Evolutionary conservation across 2,329 filamentous ascomycete species (phyloP).

Genomic region (Myrmaecium sp.): DNA sequence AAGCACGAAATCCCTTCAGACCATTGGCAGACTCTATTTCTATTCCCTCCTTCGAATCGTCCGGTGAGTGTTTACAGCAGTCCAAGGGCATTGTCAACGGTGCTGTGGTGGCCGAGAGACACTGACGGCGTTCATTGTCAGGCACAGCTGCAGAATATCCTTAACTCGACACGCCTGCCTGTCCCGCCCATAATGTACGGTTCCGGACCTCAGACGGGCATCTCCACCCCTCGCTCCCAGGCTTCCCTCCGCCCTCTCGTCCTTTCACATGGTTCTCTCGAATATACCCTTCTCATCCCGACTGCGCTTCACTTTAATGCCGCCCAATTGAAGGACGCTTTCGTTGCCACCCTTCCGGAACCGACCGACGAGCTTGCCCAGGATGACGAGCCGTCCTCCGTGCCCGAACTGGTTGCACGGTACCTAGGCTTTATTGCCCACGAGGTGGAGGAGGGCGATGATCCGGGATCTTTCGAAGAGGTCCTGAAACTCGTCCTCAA

Average conservation of each 20-base stretch:
- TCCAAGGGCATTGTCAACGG: too few relatives aligned
- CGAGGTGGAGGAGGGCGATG: constrained; percentile 85
- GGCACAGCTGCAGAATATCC: too few relatives aligned
- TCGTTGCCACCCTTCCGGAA: constrained; percentile 66
- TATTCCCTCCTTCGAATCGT: too few relatives aligned
- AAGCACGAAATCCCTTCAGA: constrained; percentile 5
- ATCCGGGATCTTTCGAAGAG: constrained; percentile 80
- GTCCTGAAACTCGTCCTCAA: constrained; percentile 83
- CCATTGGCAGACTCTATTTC: too few relatives aligned
- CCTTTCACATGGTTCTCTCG: constrained; percentile 82
- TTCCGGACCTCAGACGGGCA: constrained; percentile 82
- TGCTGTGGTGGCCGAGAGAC: too few relatives aligned
- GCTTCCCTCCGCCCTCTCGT: constrained; percentile 83
- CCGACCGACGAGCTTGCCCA: constrained; percentile 94
- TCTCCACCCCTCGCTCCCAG: constrained; percentile 88
- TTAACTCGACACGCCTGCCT: background rate
- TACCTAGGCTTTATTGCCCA: constrained; percentile 82
- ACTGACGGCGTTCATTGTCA: too few relatives aligned
- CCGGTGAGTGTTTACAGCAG: too few relatives aligned
- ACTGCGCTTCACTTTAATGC: constrained; percentile 94
- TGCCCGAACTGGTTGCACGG: constrained; percentile 77
- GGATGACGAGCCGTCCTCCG: constrained; percentile 97
- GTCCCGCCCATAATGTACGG: constrained; percentile 54
- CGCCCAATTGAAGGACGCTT: constrained; percentile 81
- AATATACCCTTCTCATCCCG: constrained; percentile 89